Conservation (phyloP, 768 basidiomycete genomes). For the Amanita inopinata region DNA sequence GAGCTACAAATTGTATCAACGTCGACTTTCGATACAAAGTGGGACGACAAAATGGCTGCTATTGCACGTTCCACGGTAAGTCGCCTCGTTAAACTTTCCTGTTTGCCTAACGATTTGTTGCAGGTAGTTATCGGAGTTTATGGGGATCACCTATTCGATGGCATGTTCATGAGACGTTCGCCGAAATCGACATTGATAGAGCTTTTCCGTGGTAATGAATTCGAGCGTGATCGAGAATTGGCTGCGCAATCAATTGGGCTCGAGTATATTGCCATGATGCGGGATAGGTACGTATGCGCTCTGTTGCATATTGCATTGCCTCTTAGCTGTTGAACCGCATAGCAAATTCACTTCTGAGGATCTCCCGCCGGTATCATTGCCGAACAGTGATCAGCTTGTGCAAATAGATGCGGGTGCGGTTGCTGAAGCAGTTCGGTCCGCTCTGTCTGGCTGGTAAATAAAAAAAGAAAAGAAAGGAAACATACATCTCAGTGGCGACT, state of each 20-base stretch:
- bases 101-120: conserved; percentile 7
- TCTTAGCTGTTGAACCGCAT: neutral
- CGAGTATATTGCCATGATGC: conserved; percentile 52
- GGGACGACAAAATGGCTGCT: conserved; percentile 55
- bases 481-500: no score
- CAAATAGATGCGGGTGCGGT: conserved; percentile 32
- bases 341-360: conserved; percentile 27
- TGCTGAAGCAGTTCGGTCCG: conserved; percentile 23
- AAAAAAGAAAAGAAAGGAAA: no score
- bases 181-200: conserved; percentile 61
- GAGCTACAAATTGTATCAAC: conserved; percentile 48
- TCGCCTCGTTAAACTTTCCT: conserved; percentile 8
- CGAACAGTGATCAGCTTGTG: conserved; percentile 18
- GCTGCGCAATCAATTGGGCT: conserved; percentile 44
- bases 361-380: conserved; percentile 24
- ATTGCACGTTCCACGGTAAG: conserved; percentile 62
- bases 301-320: neutral
- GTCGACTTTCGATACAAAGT: conserved; percentile 35
- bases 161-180: conserved; percentile 59
- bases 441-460: conserved; percentile 1
- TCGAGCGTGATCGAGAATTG: conserved; percentile 52
- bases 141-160: conserved; percentile 54
- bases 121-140: conserved; percentile 56
- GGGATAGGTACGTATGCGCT: conserved; percentile 21
- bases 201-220: conserved; percentile 61